These are phyloP conservation scores for Coniochaeta hoffmannii DNA, from an alignment of 2,329 filamentous ascomycete genomes.

Conservation along the genomic window DNA sequence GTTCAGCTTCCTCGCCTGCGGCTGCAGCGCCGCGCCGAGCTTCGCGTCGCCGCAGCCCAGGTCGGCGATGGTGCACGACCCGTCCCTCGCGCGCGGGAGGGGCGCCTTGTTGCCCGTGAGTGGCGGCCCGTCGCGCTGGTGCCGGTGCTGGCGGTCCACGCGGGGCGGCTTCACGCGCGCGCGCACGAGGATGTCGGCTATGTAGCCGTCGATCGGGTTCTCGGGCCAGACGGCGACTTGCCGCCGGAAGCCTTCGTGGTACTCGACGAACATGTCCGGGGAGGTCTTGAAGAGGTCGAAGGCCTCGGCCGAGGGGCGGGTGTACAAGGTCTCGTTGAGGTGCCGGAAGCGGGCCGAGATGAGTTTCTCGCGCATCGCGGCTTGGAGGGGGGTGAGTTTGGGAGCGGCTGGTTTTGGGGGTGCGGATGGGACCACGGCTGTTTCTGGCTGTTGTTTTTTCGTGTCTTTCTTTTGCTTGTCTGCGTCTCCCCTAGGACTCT, in stretches of 20 bases:
- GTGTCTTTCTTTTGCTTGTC: slow-evolving; percentile 12
- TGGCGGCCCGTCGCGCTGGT: slow-evolving; percentile 14
- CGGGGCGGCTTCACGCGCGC: slow-evolving; percentile 41
- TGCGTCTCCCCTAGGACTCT: slow-evolving; percentile 1
- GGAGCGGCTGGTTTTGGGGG: slow-evolving; percentile 27
- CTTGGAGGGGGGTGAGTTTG: slow-evolving; percentile 86
- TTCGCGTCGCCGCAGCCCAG: slow-evolving; percentile 89
- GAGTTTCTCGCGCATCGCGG: slow-evolving; percentile 90
- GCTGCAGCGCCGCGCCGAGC: slow-evolving; percentile 62
- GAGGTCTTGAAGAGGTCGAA: slow-evolving; percentile 73
- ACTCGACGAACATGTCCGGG: slow-evolving; percentile 92
- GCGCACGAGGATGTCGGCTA: slow-evolving; percentile 62
- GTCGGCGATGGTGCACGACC: slow-evolving; percentile 75
- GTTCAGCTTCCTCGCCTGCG: slow-evolving; percentile 57
- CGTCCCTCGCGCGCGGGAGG: slow-evolving; percentile 60
- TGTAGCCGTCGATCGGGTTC: slow-evolving; percentile 88
- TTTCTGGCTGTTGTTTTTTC: slow-evolving; percentile 10
- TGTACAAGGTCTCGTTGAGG: slow-evolving; percentile 95
- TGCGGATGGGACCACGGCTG: slow-evolving; percentile 8
- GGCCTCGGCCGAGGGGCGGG: slow-evolving; percentile 77
- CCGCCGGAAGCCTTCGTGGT: slow-evolving; percentile 91
- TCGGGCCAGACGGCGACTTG: slow-evolving; percentile 96
- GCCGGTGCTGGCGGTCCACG: slow-evolving; percentile 11
- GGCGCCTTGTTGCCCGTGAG: slow-evolving; percentile 29
- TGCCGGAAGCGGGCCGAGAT: slow-evolving; percentile 93